Base-by-base conservation (phyloP, 352 stramenopile species). In the Phytophthora vignae region DNA sequence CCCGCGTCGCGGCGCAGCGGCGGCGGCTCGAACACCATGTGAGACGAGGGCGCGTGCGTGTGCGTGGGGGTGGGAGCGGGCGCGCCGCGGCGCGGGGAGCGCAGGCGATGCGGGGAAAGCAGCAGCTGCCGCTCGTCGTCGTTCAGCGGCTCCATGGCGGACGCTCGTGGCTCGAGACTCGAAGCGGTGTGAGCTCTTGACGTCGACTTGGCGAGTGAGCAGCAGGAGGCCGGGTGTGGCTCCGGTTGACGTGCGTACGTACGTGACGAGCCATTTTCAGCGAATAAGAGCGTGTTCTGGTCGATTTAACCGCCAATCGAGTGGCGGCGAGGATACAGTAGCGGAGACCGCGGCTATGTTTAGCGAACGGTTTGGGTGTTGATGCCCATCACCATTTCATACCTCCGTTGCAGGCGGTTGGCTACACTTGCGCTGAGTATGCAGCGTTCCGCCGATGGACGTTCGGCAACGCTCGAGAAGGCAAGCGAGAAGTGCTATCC, bases 21-120 rank as follows among this genome's bases (percentile, higher is more conserved):
- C 17, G 87, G 87, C 42, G 84, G 86, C 49, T 91, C 84, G 56
- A 94, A 93, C 33, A 92, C 74, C 79, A 91, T 89, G 48, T 66
- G 70, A 17, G 74, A 75, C 31, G 57, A n/a, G 40, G 14, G 60
- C 19, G 42, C 60, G 42, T 72, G 71, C 3, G 38, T 53, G 42
- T 17, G 21, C 17, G 57, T 70, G 25, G 57, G 55, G 25, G 60
- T 61, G 25, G 46, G 46, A 17, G 46, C 19, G 44, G 44, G 25
- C 42, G 60, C 66, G 55, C 33, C 22, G 57, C n/a, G 56, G 73
- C 27, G 36, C 36, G 36, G 36, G 4, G 36, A 42, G 63, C 72
- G 55, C 50, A 25, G 22, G 22, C 64, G 55, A 15, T 42, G 36
- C 21, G 69, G 70, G 15, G 64, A 70, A 48, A 73, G 52, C 40